A percentile compares a stretch with the other conserved stretches of the same genome.
Conservation (phyloP, 1,139 yeast species). For the Lodderomyces orthopsilosis region DNA sequence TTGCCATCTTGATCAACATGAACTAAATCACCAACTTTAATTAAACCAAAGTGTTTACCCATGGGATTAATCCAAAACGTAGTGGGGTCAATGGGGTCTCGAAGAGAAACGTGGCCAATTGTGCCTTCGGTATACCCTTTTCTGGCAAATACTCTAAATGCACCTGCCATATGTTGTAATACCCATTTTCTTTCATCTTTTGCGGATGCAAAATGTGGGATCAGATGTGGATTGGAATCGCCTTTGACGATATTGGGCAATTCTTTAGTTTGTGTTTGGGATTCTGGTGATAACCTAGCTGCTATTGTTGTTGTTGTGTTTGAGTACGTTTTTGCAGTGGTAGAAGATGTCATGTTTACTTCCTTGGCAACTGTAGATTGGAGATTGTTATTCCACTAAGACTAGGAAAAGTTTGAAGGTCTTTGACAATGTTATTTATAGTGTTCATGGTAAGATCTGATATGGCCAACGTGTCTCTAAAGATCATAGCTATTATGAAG, state of each 20-base stretch:
- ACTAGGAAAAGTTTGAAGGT: no score
- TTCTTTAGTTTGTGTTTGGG: no score
- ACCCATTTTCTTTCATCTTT: constrained; percentile 58
- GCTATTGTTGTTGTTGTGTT: not conserved
- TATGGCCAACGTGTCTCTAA: no score
- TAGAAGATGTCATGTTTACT: no score
- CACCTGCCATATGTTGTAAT: constrained; percentile 77
- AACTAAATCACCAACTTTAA: constrained; percentile 72
- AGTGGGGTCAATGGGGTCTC: constrained; percentile 69
- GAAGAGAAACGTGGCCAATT: constrained; percentile 78
- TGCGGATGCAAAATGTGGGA: constrained; percentile 52
- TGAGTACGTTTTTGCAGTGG: no score
- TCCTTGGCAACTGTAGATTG: no score
- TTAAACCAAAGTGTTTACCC: constrained; percentile 66
- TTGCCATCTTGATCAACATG: constrained; percentile 73
- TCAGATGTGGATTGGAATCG: constrained; percentile 42
- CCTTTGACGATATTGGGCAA: constrained; percentile 39
- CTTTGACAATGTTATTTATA: no score
- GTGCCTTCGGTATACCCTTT: constrained; percentile 70
- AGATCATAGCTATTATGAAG: no score
- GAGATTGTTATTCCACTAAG: no score
- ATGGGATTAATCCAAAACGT: constrained; percentile 81
- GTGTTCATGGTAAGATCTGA: no score
- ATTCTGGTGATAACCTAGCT: constrained; percentile 41
- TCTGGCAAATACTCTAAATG: constrained; percentile 74